A percentile compares a stretch with the other conserved stretches of the same genome.
phyloP scores from a whole-genome alignment of 73 alveolate genomes.

The Stentor coeruleus region DNA sequence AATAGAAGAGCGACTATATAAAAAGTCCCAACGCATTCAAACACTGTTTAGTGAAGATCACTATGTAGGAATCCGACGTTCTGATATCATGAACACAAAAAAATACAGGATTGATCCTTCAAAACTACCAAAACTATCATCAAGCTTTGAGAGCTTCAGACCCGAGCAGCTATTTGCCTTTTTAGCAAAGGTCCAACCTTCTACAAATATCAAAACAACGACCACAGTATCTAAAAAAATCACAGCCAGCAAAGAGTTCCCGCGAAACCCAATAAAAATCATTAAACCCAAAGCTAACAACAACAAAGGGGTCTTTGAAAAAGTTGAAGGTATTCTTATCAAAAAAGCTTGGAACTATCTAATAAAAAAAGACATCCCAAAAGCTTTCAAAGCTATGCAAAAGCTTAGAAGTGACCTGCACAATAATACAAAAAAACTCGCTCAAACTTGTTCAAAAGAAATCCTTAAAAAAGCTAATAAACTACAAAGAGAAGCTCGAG shows the following conservation, averaged over 20 bases:
- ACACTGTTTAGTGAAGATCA: neutral
- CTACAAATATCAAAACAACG: neutral
- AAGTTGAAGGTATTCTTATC: constrained; percentile 7
- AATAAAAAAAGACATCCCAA: constrained; percentile 86
- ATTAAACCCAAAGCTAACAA: neutral
- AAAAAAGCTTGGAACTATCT: constrained; percentile 59
- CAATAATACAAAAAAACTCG: constrained; percentile 77
- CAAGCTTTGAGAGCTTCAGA: constrained; percentile 19
- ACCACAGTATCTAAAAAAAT: constrained; percentile 5
- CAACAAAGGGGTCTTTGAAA: constrained; percentile 13
- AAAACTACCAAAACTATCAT: constrained; percentile 19
- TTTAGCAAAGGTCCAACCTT: neutral
- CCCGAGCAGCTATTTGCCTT: constrained; percentile 24
- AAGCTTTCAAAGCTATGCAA: constrained; percentile 63
- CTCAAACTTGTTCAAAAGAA: constrained; percentile 81
- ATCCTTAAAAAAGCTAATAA: constrained; percentile 84
- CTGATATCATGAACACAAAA: constrained; percentile 6
- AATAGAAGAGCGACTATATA: constrained; percentile 8
- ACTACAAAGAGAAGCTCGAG: constrained; percentile 85
- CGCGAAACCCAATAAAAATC: neutral
- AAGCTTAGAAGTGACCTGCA: constrained; percentile 83
- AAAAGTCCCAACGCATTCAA: neutral
- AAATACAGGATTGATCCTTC: constrained; percentile 15
- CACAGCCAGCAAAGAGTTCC: constrained; percentile 9
- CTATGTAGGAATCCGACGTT: constrained; percentile 10